Percentiles rank a stretch among this genome's conserved stretches.
Evolutionary conservation across 805 yeast genomes (phyloP).

Genomic region (Metschnikowia corniflorae): DNA sequence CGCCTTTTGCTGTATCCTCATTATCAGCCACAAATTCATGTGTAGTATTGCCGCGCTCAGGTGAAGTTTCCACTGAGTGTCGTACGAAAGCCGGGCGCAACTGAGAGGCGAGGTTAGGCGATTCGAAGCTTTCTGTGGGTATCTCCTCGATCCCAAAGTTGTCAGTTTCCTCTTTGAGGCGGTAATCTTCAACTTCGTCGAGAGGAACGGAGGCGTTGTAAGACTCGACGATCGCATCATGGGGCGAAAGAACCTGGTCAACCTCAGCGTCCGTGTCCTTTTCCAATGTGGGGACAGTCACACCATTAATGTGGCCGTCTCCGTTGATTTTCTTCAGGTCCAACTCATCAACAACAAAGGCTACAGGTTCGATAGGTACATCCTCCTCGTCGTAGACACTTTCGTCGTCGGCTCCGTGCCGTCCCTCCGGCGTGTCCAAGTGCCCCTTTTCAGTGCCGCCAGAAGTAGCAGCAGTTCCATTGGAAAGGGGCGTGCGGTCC

Average conservation of each 20-base stretch:
- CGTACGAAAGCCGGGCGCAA: conserved; percentile 9
- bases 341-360: conserved; percentile 23
- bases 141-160: conserved; percentile 27
- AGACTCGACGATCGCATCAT: conserved; percentile 8
- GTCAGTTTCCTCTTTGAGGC: conserved; percentile 13
- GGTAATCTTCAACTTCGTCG: conserved; percentile 3
- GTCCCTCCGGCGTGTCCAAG: not conserved
- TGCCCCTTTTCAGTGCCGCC: not conserved
- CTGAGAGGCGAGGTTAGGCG: conserved; percentile 22
- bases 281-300: no score
- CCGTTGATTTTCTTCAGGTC: conserved; percentile 18
- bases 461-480: not conserved
- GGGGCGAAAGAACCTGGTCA: no score
- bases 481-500: not conserved
- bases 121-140: conserved; percentile 19
- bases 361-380: conserved; percentile 19
- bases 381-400: conserved; percentile 16
- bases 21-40: conserved; percentile 5
- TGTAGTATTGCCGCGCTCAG: conserved; percentile 1
- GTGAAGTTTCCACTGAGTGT: not conserved
- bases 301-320: no score
- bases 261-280: no score
- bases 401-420: not conserved
- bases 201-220: conserved; percentile 10
- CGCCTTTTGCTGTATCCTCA: not conserved